Evolutionary conservation across 169 alveolate genomes (phyloP).

Genomic region (Plasmodium cynomolgi): DNA sequence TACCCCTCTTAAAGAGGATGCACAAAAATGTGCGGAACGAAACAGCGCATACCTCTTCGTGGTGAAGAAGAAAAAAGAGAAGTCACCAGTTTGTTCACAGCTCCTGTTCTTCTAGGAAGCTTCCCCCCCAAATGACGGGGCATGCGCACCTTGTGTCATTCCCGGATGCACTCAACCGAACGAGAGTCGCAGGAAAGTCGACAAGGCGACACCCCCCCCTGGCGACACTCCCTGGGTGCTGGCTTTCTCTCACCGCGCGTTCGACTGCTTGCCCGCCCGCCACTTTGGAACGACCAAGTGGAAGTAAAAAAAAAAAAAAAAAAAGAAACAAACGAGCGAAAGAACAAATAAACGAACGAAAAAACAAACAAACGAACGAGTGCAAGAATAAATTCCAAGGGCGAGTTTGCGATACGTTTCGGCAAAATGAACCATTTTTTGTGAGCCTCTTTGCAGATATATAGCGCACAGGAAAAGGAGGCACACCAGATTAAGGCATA

Average conservation of each 20-base stretch:
- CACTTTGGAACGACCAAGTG: not conserved
- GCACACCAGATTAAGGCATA: not conserved
- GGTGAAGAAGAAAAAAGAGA: not conserved
- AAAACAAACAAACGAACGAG: too few relatives aligned
- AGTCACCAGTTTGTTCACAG: not conserved
- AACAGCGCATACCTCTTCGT: not conserved
- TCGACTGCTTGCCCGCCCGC: not conserved
- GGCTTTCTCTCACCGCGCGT: not conserved
- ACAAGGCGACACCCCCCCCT: not conserved
- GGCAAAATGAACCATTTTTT: too few relatives aligned
- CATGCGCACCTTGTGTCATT: not conserved
- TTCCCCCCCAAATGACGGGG: not conserved
- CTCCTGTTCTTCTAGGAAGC: not conserved
- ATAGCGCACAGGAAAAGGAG: not conserved
- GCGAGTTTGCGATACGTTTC: not conserved
- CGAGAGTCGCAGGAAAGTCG: not conserved
- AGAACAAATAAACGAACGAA: too few relatives aligned
- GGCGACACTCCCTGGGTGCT: not conserved
- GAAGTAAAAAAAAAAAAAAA: not conserved
- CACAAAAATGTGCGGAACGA: not conserved
- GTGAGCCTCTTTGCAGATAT: not conserved
- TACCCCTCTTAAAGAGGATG: not conserved
- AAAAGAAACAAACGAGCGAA: not conserved
- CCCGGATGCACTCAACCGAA: not conserved
- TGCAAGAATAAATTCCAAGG: not conserved